Percentiles rank a stretch among this genome's conserved stretches.
These are phyloP conservation scores for Annona cherimola DNA, from an alignment of 164 flowering plant species.

Conservation along the genomic window DNA sequence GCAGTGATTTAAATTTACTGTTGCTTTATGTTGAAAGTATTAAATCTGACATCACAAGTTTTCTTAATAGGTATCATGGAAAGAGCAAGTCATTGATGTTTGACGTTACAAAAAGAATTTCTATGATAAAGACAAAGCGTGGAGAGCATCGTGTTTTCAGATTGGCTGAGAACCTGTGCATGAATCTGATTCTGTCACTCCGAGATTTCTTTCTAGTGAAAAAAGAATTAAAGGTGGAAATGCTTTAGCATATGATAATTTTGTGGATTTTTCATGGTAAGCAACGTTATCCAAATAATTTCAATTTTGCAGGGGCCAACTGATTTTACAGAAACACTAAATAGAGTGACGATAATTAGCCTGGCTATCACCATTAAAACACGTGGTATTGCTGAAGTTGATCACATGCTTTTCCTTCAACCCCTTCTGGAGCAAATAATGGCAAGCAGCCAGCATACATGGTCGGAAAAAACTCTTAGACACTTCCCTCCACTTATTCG, in stretches of 20 bases:
- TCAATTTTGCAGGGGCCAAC: slow-evolving; percentile 69
- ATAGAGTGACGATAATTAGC: slow-evolving; percentile 67
- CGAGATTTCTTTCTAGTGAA: slow-evolving; percentile 85
- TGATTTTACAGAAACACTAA: slow-evolving; percentile 93
- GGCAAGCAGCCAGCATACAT: slow-evolving; percentile 81
- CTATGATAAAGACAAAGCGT: slow-evolving; percentile 76
- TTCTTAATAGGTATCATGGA: slow-evolving; percentile 71
- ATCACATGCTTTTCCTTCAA: slow-evolving; percentile 70
- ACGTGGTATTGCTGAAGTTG: slow-evolving; percentile 93
- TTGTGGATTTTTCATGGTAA: neutral
- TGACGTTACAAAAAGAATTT: slow-evolving; percentile 86
- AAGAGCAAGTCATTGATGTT: slow-evolving; percentile 82
- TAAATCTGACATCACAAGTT: neutral
- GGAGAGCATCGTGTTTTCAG: slow-evolving; percentile 95
- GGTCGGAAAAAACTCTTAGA: slow-evolving; percentile 93
- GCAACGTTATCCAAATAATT: neutral
- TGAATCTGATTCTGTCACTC: slow-evolving; percentile 80
- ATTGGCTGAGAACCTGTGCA: slow-evolving; percentile 94
- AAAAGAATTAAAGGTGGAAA: slow-evolving; percentile 82
- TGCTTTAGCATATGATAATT: neutral
- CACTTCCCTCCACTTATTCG: slow-evolving; percentile 81
- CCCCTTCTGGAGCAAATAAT: slow-evolving; percentile 82
- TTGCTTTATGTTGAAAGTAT: neutral
- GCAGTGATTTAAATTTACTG: neutral
- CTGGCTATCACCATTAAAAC: slow-evolving; percentile 94